Evolutionary conservation across 2,329 filamentous ascomycete species (phyloP).

Genomic region (Botryotinia globosa): DNA sequence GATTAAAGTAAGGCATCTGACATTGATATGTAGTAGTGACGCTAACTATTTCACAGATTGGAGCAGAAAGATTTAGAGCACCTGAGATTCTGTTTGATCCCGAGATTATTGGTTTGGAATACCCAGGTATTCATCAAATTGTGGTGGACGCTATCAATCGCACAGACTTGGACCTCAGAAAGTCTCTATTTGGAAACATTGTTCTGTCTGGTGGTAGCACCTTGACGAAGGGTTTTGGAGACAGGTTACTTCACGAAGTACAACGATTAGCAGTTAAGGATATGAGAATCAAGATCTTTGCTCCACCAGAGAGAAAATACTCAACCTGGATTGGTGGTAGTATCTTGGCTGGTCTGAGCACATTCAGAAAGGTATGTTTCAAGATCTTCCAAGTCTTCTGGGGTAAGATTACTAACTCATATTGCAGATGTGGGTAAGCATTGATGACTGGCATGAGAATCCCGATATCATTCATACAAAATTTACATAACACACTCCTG

Average conservation of each 20-base stretch:
- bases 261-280: slow-evolving; percentile 94
- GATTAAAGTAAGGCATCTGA: slow-evolving; percentile 64
- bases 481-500: slow-evolving; percentile 61
- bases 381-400: background rate
- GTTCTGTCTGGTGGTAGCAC: slow-evolving; percentile 95
- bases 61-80: slow-evolving; percentile 89
- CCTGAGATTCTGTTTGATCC: slow-evolving; percentile 98
- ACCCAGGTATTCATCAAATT: slow-evolving; percentile 95
- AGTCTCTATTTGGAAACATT: slow-evolving; percentile 92
- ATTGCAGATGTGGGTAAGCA: slow-evolving; percentile 95
- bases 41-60: slow-evolving; percentile 57
- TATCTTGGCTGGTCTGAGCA: slow-evolving; percentile 93
- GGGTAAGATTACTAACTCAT: slow-evolving; percentile 23
- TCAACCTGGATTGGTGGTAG: slow-evolving; percentile 99
- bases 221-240: slow-evolving; percentile 93
- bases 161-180: slow-evolving; percentile 92
- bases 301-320: slow-evolving; percentile 95
- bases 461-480: slow-evolving; percentile 98
- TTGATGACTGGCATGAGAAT: slow-evolving; percentile 99
- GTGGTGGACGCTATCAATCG: slow-evolving; percentile 94
- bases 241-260: slow-evolving; percentile 86
- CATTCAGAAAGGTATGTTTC: slow-evolving; percentile 84
- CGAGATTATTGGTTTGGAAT: slow-evolving; percentile 94
- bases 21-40: background rate
- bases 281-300: slow-evolving; percentile 99